Evolutionary conservation across 768 basidiomycete genomes (phyloP).

Genomic region (Russula ochroleuca): DNA sequence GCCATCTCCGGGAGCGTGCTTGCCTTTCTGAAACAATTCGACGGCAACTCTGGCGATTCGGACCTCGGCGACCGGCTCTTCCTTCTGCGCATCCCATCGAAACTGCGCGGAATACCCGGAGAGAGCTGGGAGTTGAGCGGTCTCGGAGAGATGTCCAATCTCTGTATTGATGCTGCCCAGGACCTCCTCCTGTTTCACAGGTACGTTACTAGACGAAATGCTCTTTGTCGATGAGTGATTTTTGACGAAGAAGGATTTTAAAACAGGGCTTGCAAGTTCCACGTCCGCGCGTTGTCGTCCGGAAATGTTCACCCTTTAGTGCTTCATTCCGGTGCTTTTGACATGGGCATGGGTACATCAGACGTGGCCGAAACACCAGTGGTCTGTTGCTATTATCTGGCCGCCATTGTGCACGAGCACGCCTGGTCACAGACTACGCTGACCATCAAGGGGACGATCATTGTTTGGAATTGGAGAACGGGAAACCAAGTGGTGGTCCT

Average conservation of each 20-base stretch:
- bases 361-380: not conserved
- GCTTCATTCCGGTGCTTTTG: slow-evolving; percentile 10
- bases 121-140: slow-evolving; percentile 21
- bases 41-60: not conserved
- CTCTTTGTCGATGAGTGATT: not conserved
- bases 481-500: slow-evolving; percentile 11
- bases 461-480: slow-evolving; percentile 20
- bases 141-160: slow-evolving; percentile 14
- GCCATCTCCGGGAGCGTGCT: slow-evolving; percentile 21
- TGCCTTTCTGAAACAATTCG: slow-evolving; percentile 14
- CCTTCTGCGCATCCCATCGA: slow-evolving; percentile 17
- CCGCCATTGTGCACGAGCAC: slow-evolving; percentile 8
- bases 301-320: slow-evolving; percentile 13
- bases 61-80: slow-evolving; percentile 6
- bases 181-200: slow-evolving; percentile 18
- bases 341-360: slow-evolving; percentile 7
- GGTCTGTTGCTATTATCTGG: slow-evolving; percentile 12
- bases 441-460: not conserved
- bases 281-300: slow-evolving; percentile 18
- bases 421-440: not conserved
- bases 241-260: not conserved
- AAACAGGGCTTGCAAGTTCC: slow-evolving; percentile 4
- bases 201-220: not conserved
- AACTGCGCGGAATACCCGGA: slow-evolving; percentile 18
- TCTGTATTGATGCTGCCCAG: slow-evolving; percentile 21